phyloP scores from a whole-genome alignment of 805 yeast species.

The Zygotorulaspora danielsina region DNA sequence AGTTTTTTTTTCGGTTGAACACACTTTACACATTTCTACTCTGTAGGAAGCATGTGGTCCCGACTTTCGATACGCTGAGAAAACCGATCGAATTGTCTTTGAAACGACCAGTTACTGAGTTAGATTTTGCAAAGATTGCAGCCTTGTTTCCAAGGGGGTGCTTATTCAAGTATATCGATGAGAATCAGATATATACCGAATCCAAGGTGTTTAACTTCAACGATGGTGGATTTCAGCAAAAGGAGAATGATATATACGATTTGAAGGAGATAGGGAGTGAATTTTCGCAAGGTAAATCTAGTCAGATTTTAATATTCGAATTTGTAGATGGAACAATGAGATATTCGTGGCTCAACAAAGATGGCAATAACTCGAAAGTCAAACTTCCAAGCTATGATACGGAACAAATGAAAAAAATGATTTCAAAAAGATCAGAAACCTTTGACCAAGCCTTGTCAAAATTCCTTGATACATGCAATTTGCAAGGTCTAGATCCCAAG shows the following conservation, averaged over 20 bases:
- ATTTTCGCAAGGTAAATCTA: constrained; percentile 34
- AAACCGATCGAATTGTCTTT: constrained; percentile 50
- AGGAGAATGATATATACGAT: constrained; percentile 50
- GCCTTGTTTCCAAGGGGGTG: constrained; percentile 65
- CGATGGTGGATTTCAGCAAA: constrained; percentile 51
- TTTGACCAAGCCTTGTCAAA: constrained; percentile 42
- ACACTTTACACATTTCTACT: constrained; percentile 61
- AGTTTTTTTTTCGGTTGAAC: constrained; percentile 49
- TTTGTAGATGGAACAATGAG: constrained; percentile 63
- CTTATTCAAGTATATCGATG: constrained; percentile 72
- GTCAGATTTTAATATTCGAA: constrained; percentile 66
- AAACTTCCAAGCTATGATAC: constrained; percentile 49
- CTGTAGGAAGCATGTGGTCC: constrained; percentile 55
- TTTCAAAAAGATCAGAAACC: constrained; percentile 51
- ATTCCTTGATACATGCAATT: constrained; percentile 35
- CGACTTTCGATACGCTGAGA: constrained; percentile 51
- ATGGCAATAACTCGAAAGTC: constrained; percentile 41
- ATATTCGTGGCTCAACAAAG: constrained; percentile 45
- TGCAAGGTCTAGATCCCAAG: constrained; percentile 40
- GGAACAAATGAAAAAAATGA: constrained; percentile 56
- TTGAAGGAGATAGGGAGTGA: constrained; percentile 39
- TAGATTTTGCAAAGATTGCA: constrained; percentile 63
- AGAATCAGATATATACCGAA: constrained; percentile 51
- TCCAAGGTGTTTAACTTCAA: constrained; percentile 38
- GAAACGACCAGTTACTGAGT: constrained; percentile 40